Percentiles rank a stretch among this genome's conserved stretches.
Evolutionary conservation across 148 eudicot species (phyloP).

Genomic region (Limonium bicolor): DNA sequence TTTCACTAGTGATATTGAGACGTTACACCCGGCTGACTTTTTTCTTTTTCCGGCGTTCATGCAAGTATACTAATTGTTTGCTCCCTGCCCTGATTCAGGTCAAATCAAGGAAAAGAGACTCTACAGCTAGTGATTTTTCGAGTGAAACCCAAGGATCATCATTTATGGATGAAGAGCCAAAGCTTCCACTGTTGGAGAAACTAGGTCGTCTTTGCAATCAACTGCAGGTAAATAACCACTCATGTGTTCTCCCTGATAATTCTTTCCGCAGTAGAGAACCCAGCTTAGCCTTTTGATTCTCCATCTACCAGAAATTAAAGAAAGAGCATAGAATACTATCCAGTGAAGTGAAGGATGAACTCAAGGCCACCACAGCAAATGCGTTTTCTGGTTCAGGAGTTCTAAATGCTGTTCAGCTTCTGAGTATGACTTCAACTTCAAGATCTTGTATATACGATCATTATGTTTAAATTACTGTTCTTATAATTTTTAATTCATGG

Average conservation of each 20-base stretch:
- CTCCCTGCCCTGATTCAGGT: slow-evolving; percentile 17
- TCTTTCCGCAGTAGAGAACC: background rate
- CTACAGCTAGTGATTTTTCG: slow-evolving; percentile 18
- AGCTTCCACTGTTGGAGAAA: slow-evolving; percentile 60
- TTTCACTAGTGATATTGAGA: too few relatives aligned
- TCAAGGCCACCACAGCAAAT: slow-evolving; percentile 39
- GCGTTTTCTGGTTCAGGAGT: slow-evolving; percentile 61
- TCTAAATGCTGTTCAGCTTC: slow-evolving; percentile 47
- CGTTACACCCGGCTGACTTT: too few relatives aligned
- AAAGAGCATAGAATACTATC: slow-evolving; percentile 50
- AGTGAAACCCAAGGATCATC: slow-evolving; percentile 17
- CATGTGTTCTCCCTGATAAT: background rate
- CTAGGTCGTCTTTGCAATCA: slow-evolving; percentile 34
- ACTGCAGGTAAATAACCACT: slow-evolving; percentile 30
- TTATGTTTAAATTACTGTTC: background rate
- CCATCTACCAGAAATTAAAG: slow-evolving; percentile 38
- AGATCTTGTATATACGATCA: background rate
- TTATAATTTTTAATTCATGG: slow-evolving; percentile 1
- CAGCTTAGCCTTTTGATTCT: background rate
- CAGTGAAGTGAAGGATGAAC: slow-evolving; percentile 51
- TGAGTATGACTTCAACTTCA: slow-evolving; percentile 31
- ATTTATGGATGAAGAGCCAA: slow-evolving; percentile 31
- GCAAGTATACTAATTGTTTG: slow-evolving; percentile 1
- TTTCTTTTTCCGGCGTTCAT: too few relatives aligned
- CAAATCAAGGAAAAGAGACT: slow-evolving; percentile 14